Evolutionary conservation across 2,329 filamentous ascomycete species (phyloP), one percentile per base, ranked within the genome.

Genomic region (Tolypocladium ophioglossoides): DNA sequence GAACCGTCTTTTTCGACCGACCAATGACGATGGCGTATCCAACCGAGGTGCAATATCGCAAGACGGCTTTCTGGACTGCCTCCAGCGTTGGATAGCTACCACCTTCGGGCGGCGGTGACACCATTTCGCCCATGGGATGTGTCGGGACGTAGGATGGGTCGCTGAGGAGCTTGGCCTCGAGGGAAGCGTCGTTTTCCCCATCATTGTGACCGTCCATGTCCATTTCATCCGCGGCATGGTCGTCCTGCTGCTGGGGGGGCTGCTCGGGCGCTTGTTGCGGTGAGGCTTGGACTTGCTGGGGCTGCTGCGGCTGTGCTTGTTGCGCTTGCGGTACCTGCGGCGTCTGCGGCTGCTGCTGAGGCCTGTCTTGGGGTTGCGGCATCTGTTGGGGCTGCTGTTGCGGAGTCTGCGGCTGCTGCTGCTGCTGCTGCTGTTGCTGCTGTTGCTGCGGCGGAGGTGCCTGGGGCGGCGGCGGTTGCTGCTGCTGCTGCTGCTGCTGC

Each of bases 11-110:
- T 65, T 86, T 86, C 0, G 83, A 85, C 38, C 83, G 74, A 2
- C 83, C 83, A 64, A 86, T 86, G 56, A 86, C 83, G 52, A 85
- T 83, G 9, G 83, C 83, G 65, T 85, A 86, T 49, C 83, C 83
- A 46, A 85, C 82, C 18, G 82, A 83, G 0, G 82, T 83, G 62
- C 82, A 85, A 63, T 85, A 85, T n/a, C 75, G 72, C 55, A 85
- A 69, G 20, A 85, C 82, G 34, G 79, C 79, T 63, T 83, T 80
- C 62, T 85, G 83, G 10, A 86, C 78, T 9, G 81, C 80, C 57
- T 86, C 83, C 30, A 86, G 72, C 2, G 81, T 85, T 2, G 81
- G 76, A 59, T 82, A 86, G 60, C 79, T 84, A 20, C 80, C 80
- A 8, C 82, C 83, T 61, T 85, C 80, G 1, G 82, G 82, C 4